Evolutionary conservation across 495 filamentous ascomycete genomes (phyloP).

Genomic region (Platismatia glauca): DNA sequence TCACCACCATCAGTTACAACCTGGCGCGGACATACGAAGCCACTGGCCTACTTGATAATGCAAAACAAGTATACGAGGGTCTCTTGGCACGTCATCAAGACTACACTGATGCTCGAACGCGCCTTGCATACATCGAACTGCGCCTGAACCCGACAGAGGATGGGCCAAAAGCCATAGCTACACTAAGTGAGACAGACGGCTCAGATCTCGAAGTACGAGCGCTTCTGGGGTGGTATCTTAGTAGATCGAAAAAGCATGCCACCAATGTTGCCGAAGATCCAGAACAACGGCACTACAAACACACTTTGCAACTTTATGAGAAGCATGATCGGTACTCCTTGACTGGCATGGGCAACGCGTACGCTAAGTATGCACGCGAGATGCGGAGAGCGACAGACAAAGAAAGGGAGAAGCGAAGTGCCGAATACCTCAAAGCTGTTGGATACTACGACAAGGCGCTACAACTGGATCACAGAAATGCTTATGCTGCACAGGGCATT

Average conservation of each 20-base stretch:
- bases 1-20: constrained; percentile 92
- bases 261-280: constrained; percentile 78
- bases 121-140: constrained; percentile 81
- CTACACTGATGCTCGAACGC: constrained; percentile 82
- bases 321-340: constrained; percentile 95
- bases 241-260: constrained; percentile 68
- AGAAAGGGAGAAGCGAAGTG: constrained; percentile 81
- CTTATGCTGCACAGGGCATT: constrained; percentile 91
- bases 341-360: constrained; percentile 92
- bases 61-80: constrained; percentile 77
- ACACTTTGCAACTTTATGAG: constrained; percentile 85
- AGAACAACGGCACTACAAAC: constrained; percentile 90
- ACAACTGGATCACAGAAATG: constrained; percentile 84
- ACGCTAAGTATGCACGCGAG: constrained; percentile 76
- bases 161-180: constrained; percentile 71
- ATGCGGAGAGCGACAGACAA: constrained; percentile 84
- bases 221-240: constrained; percentile 90
- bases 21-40: constrained; percentile 94
- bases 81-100: constrained; percentile 72
- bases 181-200: constrained; percentile 70
- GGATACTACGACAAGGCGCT: constrained; percentile 98
- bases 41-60: constrained; percentile 68
- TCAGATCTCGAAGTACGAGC: constrained; percentile 83
- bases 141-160: constrained; percentile 76
- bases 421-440: constrained; percentile 79